These are phyloP conservation scores for Ettlia oleoabundans DNA, from an alignment of 139 green algal genomes.

Conservation along the genomic window DNA sequence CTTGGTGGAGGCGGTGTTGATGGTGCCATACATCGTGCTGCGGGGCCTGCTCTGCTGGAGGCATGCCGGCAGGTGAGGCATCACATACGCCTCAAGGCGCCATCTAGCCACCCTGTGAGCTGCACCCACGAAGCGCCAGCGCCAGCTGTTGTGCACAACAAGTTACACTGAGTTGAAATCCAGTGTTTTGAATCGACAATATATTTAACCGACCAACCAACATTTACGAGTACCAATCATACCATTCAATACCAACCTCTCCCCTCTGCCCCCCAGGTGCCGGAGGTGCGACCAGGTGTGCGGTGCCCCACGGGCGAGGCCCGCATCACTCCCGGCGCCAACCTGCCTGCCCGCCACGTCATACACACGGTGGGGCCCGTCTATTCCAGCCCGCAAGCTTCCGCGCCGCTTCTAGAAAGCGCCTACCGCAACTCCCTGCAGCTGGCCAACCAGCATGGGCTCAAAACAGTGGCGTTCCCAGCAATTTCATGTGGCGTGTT, in stretches of 20 bases:
- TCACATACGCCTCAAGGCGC: no score
- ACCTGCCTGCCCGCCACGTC: conserved; percentile 74
- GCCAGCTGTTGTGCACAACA: no score
- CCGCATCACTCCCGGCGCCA: conserved; percentile 61
- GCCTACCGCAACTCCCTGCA: conserved; percentile 69
- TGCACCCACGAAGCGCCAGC: no score
- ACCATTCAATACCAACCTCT: no score
- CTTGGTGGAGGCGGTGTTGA: conserved; percentile 91
- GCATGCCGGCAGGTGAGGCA: conserved; percentile 60
- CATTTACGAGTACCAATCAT: no score
- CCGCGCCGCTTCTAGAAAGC: conserved; percentile 60
- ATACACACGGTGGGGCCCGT: conserved; percentile 93
- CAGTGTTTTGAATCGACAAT: background rate
- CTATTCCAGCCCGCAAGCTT: conserved; percentile 62
- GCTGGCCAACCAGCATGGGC: conserved; percentile 55
- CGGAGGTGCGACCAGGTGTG: conserved; percentile 58
- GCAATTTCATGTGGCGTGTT: conserved; percentile 90
- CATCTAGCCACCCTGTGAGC: no score
- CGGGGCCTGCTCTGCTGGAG: conserved; percentile 71
- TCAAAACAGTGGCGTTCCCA: conserved; percentile 83
- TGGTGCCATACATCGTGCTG: conserved; percentile 85
- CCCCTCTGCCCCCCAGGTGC: conserved; percentile 55
- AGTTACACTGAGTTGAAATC: no score
- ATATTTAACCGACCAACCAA: no score
- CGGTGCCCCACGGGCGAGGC: conserved; percentile 85